Base-by-base conservation (phyloP, 306 rosid species). In the Sicyos baderoa region DNA sequence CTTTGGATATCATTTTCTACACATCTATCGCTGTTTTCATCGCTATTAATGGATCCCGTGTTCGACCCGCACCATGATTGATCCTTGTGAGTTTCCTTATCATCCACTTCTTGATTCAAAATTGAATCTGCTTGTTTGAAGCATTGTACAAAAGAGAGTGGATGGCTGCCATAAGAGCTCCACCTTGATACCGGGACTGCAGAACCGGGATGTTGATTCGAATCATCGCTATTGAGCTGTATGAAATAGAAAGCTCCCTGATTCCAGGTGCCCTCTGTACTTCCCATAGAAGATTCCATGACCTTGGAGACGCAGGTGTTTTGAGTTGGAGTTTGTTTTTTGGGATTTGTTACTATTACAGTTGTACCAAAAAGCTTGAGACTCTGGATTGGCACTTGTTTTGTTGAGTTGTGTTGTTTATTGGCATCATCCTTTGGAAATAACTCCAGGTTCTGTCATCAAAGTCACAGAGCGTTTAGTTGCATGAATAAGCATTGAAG, bases 341-440 rank as follows among this genome's bases (percentile, higher is more conserved):
- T 82, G 77, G 75, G 67, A 18, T 87, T 82, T 37, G 79, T 60
- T 48, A 91, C 74, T 9, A 82, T 15, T 1, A 88, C 75, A 53
- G 86, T 88, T 52, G 80, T 77, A 50, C 97, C 97, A 29, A 91
- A 88, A 59, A 91, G 96, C 81, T 85, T 91, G 48, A 91, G 80
- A 70, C 78, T 82, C 13, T 84, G 77, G 9, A 71, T 9, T 1
- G 84, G 76, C 35, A 76, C 75, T 76, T 85, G 86, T 53, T 75
- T 81, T 48, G 80, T 45, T 19, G 75, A 75, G 54, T 55, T 78
- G 0, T 79, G 87, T 73, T 55, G 75, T 21, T 73, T 68, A 61
- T 16, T 62, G 18, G 23, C 76, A 42, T 35, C 42, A 35, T 76
- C 89, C 2, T 74, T 76, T 18, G 70, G 74, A 57, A 73, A 74